phyloP scores from a whole-genome alignment of 2,329 filamentous ascomycete genomes.

The Verruconis gallopava region DNA sequence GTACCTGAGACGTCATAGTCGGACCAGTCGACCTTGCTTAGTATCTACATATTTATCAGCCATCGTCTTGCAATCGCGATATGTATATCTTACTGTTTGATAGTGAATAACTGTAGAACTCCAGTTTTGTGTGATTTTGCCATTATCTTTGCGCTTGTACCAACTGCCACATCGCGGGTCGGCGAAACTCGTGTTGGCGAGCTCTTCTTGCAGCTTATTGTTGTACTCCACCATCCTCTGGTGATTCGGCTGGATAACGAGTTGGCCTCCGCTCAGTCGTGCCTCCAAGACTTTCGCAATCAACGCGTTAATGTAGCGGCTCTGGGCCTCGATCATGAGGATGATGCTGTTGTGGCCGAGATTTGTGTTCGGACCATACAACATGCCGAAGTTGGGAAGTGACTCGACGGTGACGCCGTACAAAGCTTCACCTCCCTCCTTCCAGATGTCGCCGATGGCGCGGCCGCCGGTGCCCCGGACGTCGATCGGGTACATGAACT shows the following conservation, averaged over 20 bases:
- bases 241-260: slow-evolving; percentile 34
- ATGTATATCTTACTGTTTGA: slow-evolving; percentile 27
- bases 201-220: slow-evolving; percentile 29
- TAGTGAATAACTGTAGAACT: slow-evolving; percentile 41
- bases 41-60: slow-evolving; percentile 39
- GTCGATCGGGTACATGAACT: slow-evolving; percentile 46
- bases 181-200: slow-evolving; percentile 36
- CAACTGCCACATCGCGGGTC: slow-evolving; percentile 42
- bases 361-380: slow-evolving; percentile 45
- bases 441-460: slow-evolving; percentile 39
- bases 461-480: slow-evolving; percentile 31
- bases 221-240: slow-evolving; percentile 33
- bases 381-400: slow-evolving; percentile 43
- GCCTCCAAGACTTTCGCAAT: slow-evolving; percentile 37
- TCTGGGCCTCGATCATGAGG: slow-evolving; percentile 49
- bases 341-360: slow-evolving; percentile 45
- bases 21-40: slow-evolving; percentile 27
- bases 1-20: slow-evolving; percentile 31
- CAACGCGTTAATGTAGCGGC: slow-evolving; percentile 39
- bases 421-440: slow-evolving; percentile 37
- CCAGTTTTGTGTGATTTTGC: slow-evolving; percentile 46
- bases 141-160: slow-evolving; percentile 41
- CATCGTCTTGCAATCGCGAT: slow-evolving; percentile 34
- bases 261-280: slow-evolving; percentile 23
- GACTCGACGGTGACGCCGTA: slow-evolving; percentile 39